Conservation (phyloP, 1,284 basidiomycete genomes). For the Ustilago crameri region DNA sequence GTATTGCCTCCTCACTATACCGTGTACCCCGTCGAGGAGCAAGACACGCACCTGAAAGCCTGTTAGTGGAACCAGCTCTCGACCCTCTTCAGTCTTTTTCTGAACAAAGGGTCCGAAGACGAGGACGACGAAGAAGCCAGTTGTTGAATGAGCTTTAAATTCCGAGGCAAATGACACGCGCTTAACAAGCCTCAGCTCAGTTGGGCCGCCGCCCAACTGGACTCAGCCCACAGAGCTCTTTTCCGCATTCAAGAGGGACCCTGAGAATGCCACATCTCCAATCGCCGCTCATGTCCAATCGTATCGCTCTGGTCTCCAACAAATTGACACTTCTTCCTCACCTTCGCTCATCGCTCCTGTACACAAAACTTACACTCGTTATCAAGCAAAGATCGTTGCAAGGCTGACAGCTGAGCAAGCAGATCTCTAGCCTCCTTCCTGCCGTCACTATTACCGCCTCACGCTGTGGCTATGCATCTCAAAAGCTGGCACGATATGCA, state of each 20-base stretch:
- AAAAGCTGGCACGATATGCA: conserved; percentile 27
- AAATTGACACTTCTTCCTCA: background rate
- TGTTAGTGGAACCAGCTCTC: too few species aligned
- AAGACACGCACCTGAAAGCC: too few species aligned
- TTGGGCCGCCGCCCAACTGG: background rate
- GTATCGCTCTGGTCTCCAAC: background rate
- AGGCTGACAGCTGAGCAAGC: conserved; percentile 34
- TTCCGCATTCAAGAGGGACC: background rate
- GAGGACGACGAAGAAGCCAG: too few species aligned
- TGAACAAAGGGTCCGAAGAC: too few species aligned
- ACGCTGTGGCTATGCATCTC: conserved; percentile 27
- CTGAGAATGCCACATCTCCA: conserved; percentile 2
- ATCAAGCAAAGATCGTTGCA: conserved; percentile 15
- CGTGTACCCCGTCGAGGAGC: background rate
- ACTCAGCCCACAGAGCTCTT: background rate
- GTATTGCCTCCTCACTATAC: background rate
- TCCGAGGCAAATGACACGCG: too few species aligned
- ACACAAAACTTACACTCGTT: background rate
- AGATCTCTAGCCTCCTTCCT: conserved; percentile 10
- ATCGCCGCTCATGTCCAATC: conserved; percentile 3
- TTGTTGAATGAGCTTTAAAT: too few species aligned
- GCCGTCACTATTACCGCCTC: conserved; percentile 32
- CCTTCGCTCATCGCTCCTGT: background rate
- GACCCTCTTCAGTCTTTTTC: too few species aligned
- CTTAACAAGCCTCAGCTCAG: too few species aligned